Conservation (phyloP, 1,284 basidiomycete genomes). For the Apiotrichum siamense region DNA sequence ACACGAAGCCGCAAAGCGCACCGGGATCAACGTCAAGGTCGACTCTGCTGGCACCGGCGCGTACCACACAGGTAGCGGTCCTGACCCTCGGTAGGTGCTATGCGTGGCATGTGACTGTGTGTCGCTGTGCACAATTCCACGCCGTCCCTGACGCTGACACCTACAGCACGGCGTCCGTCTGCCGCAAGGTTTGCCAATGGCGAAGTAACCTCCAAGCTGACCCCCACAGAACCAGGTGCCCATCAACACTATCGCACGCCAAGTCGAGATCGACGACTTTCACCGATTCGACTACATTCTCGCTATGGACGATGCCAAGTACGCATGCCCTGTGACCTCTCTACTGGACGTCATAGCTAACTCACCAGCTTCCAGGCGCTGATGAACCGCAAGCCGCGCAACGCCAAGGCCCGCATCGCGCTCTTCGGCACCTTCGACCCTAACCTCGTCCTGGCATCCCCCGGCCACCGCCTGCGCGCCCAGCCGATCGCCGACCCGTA, state of each 20-base stretch:
- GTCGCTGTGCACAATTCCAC: no score
- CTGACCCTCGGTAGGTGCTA: conserved; percentile 39
- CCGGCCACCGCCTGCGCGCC: conserved; percentile 15
- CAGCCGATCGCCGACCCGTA: conserved; percentile 44
- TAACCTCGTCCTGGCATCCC: conserved; percentile 19
- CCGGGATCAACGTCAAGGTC: conserved; percentile 29
- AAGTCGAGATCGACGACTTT: conserved; percentile 43
- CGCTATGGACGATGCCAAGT: conserved; percentile 48
- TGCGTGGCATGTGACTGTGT: neutral
- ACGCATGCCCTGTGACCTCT: conserved; percentile 6
- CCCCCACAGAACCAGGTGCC: conserved; percentile 27
- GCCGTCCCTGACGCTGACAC: no score
- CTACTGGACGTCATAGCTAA: conserved; percentile 3
- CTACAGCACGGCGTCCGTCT: conserved; percentile 46
- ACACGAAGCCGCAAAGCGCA: conserved; percentile 29
- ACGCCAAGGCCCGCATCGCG: conserved; percentile 26
- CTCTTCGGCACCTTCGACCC: conserved; percentile 41
- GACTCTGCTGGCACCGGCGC: conserved; percentile 48
- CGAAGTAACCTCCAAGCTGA: neutral
- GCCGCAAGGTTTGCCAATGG: conserved; percentile 30
- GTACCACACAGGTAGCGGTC: conserved; percentile 47
- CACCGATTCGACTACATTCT: conserved; percentile 49
- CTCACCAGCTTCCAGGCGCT: conserved; percentile 45
- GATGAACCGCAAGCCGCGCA: conserved; percentile 32
- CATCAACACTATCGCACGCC: conserved; percentile 47